A percentile compares a stretch with the other conserved stretches of the same genome.
phyloP scores from a whole-genome alignment of 352 stramenopile species.

The Albugo candida region DNA sequence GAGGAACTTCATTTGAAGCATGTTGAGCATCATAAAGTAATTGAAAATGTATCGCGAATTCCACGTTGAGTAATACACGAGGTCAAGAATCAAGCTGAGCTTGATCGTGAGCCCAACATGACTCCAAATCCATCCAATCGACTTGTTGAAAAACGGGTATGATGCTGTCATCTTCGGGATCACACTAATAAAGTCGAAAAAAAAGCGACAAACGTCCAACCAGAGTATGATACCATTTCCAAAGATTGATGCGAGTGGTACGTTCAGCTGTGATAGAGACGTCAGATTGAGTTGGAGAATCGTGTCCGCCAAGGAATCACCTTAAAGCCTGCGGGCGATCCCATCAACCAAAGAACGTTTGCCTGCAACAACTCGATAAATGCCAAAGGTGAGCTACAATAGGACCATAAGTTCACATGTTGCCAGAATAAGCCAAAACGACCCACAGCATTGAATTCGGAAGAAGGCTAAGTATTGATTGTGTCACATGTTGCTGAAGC shows the following conservation, averaged over 20 bases:
- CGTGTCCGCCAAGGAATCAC: slow-evolving; percentile 7
- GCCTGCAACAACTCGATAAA: too few species aligned
- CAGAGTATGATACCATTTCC: slow-evolving; percentile 66
- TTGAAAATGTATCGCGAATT: slow-evolving; percentile 77
- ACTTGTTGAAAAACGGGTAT: slow-evolving; percentile 6
- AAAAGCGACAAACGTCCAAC: slow-evolving; percentile 53
- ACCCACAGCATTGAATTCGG: too few species aligned
- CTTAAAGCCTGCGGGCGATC: slow-evolving; percentile 55
- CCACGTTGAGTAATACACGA: slow-evolving; percentile 49
- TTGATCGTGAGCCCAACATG: slow-evolving; percentile 51
- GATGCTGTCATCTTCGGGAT: background rate
- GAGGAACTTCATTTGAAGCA: slow-evolving; percentile 57
- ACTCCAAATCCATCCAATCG: slow-evolving; percentile 1
- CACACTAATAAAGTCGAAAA: slow-evolving; percentile 14
- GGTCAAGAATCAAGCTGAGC: slow-evolving; percentile 46
- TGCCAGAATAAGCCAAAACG: too few species aligned
- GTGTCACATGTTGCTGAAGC: too few species aligned
- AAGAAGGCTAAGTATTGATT: too few species aligned
- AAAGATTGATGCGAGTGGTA: slow-evolving; percentile 70
- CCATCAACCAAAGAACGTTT: slow-evolving; percentile 33
- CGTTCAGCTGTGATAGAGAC: slow-evolving; percentile 48
- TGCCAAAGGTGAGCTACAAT: too few species aligned
- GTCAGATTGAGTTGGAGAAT: too few species aligned
- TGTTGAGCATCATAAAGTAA: slow-evolving; percentile 75
- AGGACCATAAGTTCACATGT: too few species aligned